Percentiles rank a stretch among this genome's conserved stretches.
phyloP scores from a whole-genome alignment of 805 yeast species.

The Metschnikowia orientalis region DNA sequence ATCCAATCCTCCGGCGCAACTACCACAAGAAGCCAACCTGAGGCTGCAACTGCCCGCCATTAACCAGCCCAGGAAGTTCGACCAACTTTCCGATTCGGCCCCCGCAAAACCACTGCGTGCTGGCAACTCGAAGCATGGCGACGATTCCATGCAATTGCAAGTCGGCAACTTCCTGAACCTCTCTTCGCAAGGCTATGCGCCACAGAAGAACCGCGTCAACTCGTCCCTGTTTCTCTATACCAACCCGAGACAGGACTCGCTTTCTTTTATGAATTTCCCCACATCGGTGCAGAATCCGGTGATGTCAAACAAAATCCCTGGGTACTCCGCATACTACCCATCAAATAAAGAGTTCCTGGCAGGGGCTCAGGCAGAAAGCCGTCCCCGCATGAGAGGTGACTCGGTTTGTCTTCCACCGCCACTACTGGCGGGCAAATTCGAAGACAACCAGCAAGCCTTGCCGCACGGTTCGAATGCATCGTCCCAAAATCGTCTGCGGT shows the following conservation, averaged over 20 bases:
- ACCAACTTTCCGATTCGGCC: constrained; percentile 9
- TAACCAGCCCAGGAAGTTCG: constrained; percentile 16
- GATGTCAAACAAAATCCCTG: constrained; percentile 1
- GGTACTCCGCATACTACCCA: constrained; percentile 19
- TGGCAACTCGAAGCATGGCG: constrained; percentile 8
- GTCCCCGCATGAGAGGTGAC: constrained; percentile 33
- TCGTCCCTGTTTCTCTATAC: constrained; percentile 22
- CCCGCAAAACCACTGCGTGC: background rate
- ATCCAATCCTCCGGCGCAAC: constrained; percentile 2
- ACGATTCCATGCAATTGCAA: constrained; percentile 10
- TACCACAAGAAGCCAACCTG: constrained; percentile 7
- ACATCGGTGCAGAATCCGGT: constrained; percentile 10
- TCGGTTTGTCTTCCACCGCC: constrained; percentile 39
- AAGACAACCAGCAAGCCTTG: constrained; percentile 6
- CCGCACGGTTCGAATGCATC: constrained; percentile 3
- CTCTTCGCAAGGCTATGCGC: constrained; percentile 7
- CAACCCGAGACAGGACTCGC: constrained; percentile 28
- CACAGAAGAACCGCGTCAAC: constrained; percentile 12
- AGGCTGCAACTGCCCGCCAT: constrained; percentile 14
- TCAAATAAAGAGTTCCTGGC: constrained; percentile 16
- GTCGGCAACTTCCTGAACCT: constrained; percentile 9
- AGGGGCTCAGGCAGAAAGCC: constrained; percentile 9
- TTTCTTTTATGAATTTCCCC: constrained; percentile 24
- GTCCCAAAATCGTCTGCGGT: constrained; percentile 19
- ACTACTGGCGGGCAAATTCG: constrained; percentile 10